phyloP scores from a whole-genome alignment of 2,329 filamentous ascomycete species.

The Cladosporium velox region DNA sequence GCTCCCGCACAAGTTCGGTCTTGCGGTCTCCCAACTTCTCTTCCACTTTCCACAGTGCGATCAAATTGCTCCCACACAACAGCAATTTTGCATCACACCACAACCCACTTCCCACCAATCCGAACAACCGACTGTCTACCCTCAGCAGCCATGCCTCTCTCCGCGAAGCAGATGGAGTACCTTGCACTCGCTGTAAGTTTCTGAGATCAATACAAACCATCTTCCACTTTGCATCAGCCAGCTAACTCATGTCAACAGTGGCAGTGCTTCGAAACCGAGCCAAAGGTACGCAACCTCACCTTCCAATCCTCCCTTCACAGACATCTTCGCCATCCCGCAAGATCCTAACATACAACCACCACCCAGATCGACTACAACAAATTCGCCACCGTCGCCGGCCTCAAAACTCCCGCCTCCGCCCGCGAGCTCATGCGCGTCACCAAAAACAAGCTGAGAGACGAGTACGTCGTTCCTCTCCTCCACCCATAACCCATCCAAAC shows the following conservation, averaged over 20 bases:
- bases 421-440: constrained; percentile 39
- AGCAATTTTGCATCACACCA: not conserved
- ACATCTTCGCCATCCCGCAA: not conserved
- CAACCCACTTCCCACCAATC: not conserved
- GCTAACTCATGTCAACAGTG: constrained; percentile 20
- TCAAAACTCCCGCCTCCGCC: constrained; percentile 32
- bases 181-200: constrained; percentile 31
- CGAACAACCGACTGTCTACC: not conserved
- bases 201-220: not conserved
- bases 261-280: constrained; percentile 37
- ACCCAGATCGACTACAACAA: constrained; percentile 39
- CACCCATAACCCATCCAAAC: not conserved
- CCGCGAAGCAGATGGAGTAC: constrained; percentile 33
- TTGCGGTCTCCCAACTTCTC: not conserved
- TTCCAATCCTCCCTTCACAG: not conserved
- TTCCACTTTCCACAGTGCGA: not conserved
- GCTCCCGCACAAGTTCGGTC: not conserved
- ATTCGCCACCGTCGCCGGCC: constrained; percentile 34
- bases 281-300: constrained; percentile 28
- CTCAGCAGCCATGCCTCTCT: constrained; percentile 30
- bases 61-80: not conserved
- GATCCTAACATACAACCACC: not conserved
- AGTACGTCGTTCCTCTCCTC: constrained; percentile 27
- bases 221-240: not conserved
- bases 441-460: constrained; percentile 38